Base-by-base conservation (phyloP, 352 stramenopile species). In the Globisporangium irregulare region DNA sequence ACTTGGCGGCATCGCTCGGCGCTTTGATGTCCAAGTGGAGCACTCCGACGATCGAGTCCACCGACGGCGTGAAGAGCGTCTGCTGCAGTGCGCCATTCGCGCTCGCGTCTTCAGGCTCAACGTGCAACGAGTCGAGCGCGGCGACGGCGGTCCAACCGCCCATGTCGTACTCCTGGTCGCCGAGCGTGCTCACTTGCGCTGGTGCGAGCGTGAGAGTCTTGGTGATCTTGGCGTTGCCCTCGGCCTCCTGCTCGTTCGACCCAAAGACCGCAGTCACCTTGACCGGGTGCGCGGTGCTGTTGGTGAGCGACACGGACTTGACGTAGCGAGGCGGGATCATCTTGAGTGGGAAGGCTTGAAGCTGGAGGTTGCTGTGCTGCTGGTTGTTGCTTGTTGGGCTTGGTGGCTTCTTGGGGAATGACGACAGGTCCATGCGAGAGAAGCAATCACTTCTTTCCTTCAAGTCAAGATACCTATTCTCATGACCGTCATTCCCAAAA, bases 101-200 rank as follows among this genome's bases (percentile, higher is more conserved):
- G 20, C 29, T 71, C 15, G 71, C 71, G 4, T 56, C 73, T 1
- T 64, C 71, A 32, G 81, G 70, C 61, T 88, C 75, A 6, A 91
- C 85, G 34, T 91, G 68, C 14, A 95, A 58, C 43, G 81, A 80
- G 60, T 76, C 73, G 20, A 95, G 70, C 57, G 84, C 74, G 8
- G 85, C 86, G 38, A 86, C 73, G 4, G 82, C 84, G 54, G 76
- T 91, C 82, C 81, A 93, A 41, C 76, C 73, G 64, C 77, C 87
- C 87, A 95, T 95, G 76, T 95, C 77, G 76, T 89, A 93, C 72
- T 85, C 74, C 64, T 89, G 78, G 65, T 91, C 85, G 38, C 78
- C 73, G 46, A 93, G 70, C 27, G 43, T 78, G 5, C 62, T 66
- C 34, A 79, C 73, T 0, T 70, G 71, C 73, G 8, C 81, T 0